These are phyloP conservation scores for Hypoxylon sp. DNA, from an alignment of 2,329 filamentous ascomycete genomes.

Conservation along the genomic window DNA sequence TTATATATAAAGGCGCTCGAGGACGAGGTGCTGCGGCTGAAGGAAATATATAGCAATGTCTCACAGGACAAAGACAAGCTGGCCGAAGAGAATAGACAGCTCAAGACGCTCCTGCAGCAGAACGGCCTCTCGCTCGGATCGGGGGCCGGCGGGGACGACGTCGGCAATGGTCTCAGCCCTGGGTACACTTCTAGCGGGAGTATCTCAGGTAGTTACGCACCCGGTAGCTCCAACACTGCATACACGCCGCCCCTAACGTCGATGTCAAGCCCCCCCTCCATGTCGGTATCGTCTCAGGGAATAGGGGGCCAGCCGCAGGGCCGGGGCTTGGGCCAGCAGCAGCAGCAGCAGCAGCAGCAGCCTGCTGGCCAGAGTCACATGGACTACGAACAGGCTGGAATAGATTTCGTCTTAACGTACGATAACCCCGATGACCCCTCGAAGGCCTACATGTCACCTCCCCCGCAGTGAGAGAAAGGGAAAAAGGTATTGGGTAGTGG, in stretches of 20 bases:
- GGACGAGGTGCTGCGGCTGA: slow-evolving; percentile 87
- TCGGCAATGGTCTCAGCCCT: slow-evolving; percentile 59
- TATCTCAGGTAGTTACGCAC: slow-evolving; percentile 71
- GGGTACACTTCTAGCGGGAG: slow-evolving; percentile 67
- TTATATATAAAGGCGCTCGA: slow-evolving; percentile 95
- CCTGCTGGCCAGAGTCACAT: slow-evolving; percentile 59
- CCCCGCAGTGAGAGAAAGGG: slow-evolving; percentile 60
- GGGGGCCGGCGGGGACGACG: slow-evolving; percentile 55
- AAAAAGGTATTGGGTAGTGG: background rate
- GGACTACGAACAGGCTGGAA: slow-evolving; percentile 85
- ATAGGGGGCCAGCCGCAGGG: slow-evolving; percentile 52
- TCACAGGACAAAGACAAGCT: slow-evolving; percentile 81
- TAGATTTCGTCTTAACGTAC: slow-evolving; percentile 94
- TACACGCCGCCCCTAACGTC: slow-evolving; percentile 63
- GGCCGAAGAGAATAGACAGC: slow-evolving; percentile 80
- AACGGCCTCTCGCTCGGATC: slow-evolving; percentile 60
- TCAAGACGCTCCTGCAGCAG: slow-evolving; percentile 69
- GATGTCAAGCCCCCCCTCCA: slow-evolving; percentile 57
- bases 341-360: too few relatives aligned
- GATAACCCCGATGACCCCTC: slow-evolving; percentile 66
- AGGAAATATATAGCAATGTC: slow-evolving; percentile 82
- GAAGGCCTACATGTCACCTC: slow-evolving; percentile 74
- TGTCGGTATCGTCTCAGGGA: slow-evolving; percentile 51
- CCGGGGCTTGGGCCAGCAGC: slow-evolving; percentile 36
- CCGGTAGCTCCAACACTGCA: slow-evolving; percentile 56